These are phyloP conservation scores for Boeremia lycopersici DNA, from an alignment of 2,329 filamentous ascomycete genomes.

Conservation along the genomic window DNA sequence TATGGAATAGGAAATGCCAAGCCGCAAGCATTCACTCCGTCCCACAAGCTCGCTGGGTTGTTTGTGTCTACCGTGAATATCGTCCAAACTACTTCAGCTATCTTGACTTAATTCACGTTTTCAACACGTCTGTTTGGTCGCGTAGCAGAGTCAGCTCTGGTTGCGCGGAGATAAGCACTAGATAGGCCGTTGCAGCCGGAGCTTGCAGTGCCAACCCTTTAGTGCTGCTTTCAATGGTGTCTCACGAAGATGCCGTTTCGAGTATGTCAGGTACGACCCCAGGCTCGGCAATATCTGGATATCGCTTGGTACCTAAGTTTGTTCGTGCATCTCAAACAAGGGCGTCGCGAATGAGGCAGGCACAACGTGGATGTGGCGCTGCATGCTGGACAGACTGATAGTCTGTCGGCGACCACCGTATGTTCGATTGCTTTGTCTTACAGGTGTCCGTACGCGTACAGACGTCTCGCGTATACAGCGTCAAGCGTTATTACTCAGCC, in stretches of 20 bases:
- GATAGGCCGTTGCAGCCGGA: constrained; percentile 30
- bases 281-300: neutral
- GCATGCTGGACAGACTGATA: neutral
- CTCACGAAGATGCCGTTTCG: constrained; percentile 31
- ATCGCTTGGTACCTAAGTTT: neutral
- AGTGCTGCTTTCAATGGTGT: constrained; percentile 40
- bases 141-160: neutral
- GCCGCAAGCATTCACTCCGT: constrained; percentile 6
- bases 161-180: constrained; percentile 19
- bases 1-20: constrained; percentile 8
- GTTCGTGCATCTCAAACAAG: neutral
- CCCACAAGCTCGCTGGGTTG: neutral
- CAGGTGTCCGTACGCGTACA: neutral
- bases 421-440: constrained; percentile 1
- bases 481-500: constrained; percentile 2
- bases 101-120: neutral
- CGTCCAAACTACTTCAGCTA: neutral
- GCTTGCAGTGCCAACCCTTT: constrained; percentile 46
- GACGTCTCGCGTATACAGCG: neutral
- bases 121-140: neutral
- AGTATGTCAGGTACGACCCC: constrained; percentile 20
- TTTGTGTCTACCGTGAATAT: neutral
- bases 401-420: constrained; percentile 1
- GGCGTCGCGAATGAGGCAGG: neutral
- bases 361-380: neutral